Evolutionary conservation across 192 early-diverging fungal genomes (phyloP), one percentile per base, ranked within the genome.

Genomic region (Phycomyces nitens): DNA sequence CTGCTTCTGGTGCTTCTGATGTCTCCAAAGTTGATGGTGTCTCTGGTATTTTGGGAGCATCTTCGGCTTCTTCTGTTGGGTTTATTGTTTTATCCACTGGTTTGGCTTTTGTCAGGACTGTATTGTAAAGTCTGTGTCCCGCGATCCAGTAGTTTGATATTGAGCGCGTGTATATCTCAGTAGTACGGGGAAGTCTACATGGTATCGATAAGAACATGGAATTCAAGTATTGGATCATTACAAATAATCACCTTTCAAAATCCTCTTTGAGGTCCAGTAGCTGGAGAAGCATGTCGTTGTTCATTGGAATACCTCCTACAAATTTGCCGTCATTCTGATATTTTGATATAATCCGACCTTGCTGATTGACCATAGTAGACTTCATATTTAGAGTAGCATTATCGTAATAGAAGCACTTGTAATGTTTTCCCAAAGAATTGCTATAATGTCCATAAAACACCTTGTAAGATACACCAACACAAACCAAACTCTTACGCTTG

Each of bases 101-200:
- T 11, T 47, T 47, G 44, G 3, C 44, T n/a, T 47, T 14, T 47
- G 44, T 47, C 12, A 47, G 44, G 2, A 54, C 14, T 11, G 29
- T 49, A 14, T 60, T 66, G 15, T 50, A 57, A 26, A 76, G 62
- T 29, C 80, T 69, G 27, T 78, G 73, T 1, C 83, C 83, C 16
- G 81, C 75, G 44, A 85, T 71, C 83, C 83, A 85, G 61, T 80
- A 65, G 58, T 82, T 80, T 14, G 71, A 60, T 20, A 75, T 74
- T 10, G 83, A 82, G 20, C 77, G 65, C 4, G 83, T 82, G 56
- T 80, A 81, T 0, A 82, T 73, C 56, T 85, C 81, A 29, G 64
- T 76, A 0, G 76, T 67, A 18, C 71, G 71, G 18, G 78, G 78
- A 43, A 75, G 65, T 40, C 77, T 77, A 43, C 12, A 20, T 47